Evolutionary conservation across 2,329 filamentous ascomycete species (phyloP).

Genomic region (Fusarium oxysporum): DNA sequence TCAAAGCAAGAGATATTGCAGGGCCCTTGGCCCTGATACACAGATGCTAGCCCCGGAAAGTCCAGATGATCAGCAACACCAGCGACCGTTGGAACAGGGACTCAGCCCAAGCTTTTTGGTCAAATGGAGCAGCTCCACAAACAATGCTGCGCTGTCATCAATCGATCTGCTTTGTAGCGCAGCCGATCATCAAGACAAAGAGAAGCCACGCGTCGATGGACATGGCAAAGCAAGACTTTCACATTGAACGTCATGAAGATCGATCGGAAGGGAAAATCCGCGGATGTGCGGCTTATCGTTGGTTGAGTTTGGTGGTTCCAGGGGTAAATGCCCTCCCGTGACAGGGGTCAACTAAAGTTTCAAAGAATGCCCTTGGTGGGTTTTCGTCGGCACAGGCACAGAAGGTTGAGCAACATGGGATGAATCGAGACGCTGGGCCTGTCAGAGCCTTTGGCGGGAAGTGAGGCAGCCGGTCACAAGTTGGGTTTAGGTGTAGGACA

Average conservation of each 20-base stretch:
- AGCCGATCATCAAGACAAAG: conserved; percentile 16
- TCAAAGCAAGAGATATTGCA: conserved; percentile 4
- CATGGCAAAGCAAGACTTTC: neutral
- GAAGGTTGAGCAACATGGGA: conserved; percentile 39
- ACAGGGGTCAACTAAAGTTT: conserved; percentile 37
- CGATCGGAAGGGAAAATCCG: neutral
- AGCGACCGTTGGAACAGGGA: conserved; percentile 29
- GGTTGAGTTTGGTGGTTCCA: conserved; percentile 22
- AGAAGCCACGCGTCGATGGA: conserved; percentile 26
- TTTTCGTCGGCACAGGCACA: conserved; percentile 1
- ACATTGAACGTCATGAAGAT: neutral
- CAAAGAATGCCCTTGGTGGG: conserved; percentile 21
- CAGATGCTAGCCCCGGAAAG: conserved; percentile 10
- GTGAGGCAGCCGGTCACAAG: conserved; percentile 35
- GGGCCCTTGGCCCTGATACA: conserved; percentile 1
- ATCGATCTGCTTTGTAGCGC: conserved; percentile 6
- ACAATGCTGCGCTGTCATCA: conserved; percentile 29
- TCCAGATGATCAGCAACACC: conserved; percentile 28
- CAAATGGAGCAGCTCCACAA: conserved; percentile 29
- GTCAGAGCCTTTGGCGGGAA: conserved; percentile 21
- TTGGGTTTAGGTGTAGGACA: conserved; percentile 6
- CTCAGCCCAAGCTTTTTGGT: conserved; percentile 20
- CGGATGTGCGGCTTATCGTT: neutral
- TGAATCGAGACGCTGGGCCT: conserved; percentile 29
- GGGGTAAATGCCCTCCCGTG: conserved; percentile 26